phyloP scores from a whole-genome alignment of 352 stramenopile species.

The Globisporangium paddicum region DNA sequence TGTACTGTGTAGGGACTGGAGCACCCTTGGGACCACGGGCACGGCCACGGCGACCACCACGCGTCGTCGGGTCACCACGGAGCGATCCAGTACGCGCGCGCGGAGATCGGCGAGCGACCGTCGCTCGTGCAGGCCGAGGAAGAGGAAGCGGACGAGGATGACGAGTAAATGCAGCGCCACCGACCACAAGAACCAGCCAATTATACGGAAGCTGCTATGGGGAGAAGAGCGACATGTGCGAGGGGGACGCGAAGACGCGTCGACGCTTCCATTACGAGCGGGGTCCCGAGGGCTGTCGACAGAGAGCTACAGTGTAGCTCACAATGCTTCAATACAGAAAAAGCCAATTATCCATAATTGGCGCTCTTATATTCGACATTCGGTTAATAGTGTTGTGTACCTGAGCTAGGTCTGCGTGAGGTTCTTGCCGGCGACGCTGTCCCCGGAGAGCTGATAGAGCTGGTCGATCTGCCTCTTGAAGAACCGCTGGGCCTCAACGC shows the following conservation, averaged over 20 bases:
- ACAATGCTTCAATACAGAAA: slow-evolving; percentile 7
- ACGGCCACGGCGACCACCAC: slow-evolving; percentile 30
- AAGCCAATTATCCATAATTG: slow-evolving; percentile 3
- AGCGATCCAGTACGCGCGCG: slow-evolving; percentile 57
- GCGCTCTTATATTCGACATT: background rate
- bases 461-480: slow-evolving; percentile 70
- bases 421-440: slow-evolving; percentile 38
- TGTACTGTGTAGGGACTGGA: slow-evolving; percentile 64
- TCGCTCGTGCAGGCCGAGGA: slow-evolving; percentile 45
- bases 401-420: slow-evolving; percentile 16
- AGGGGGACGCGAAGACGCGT: background rate
- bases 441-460: slow-evolving; percentile 61
- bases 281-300: background rate
- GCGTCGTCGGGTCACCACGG: slow-evolving; percentile 34
- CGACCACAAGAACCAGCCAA: too few relatives aligned
- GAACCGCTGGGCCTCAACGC: slow-evolving; percentile 49
- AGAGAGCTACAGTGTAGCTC: background rate
- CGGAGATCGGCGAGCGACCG: slow-evolving; percentile 59
- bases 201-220: slow-evolving; percentile 1
- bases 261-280: background rate
- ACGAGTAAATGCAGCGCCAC: slow-evolving; percentile 23
- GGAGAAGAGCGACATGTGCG: background rate
- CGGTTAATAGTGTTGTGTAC: too few relatives aligned
- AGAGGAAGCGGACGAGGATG: slow-evolving; percentile 28
- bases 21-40: slow-evolving; percentile 81